phyloP scores from a whole-genome alignment of 495 filamentous ascomycete species.

The Aspergillus sclerotioniger region DNA sequence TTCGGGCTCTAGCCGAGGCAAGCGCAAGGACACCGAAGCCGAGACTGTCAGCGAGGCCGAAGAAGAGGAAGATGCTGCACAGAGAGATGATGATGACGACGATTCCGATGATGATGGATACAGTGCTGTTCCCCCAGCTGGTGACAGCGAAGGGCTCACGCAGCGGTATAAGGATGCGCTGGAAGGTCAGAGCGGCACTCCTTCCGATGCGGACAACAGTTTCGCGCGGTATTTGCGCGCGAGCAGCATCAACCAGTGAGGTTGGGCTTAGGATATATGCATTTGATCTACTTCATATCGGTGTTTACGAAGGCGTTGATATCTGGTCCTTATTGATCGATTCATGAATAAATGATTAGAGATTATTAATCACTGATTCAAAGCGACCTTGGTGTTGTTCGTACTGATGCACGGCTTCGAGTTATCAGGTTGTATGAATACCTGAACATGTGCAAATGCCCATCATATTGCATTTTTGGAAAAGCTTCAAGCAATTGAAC shows the following conservation, averaged over 20 bases:
- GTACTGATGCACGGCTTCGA: too few relatives aligned
- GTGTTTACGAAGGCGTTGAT: slow-evolving; percentile 17
- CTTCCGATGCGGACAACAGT: slow-evolving; percentile 44
- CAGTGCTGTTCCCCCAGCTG: slow-evolving; percentile 28
- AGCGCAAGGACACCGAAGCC: slow-evolving; percentile 28
- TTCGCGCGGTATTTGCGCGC: slow-evolving; percentile 49
- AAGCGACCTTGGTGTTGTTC: too few relatives aligned
- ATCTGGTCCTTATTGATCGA: background rate
- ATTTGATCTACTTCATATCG: slow-evolving; percentile 16
- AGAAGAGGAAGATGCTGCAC: slow-evolving; percentile 34
- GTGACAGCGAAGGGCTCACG: slow-evolving; percentile 40
- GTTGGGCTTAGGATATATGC: background rate
- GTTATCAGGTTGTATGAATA: too few relatives aligned
- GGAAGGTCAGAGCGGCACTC: slow-evolving; percentile 24
- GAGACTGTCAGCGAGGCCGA: slow-evolving; percentile 55
- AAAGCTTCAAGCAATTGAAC: too few relatives aligned
- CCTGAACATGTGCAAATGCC: too few relatives aligned
- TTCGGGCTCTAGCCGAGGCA: slow-evolving; percentile 41
- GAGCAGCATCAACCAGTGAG: slow-evolving; percentile 35
- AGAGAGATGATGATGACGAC: slow-evolving; percentile 28
- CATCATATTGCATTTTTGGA: too few relatives aligned
- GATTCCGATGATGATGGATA: slow-evolving; percentile 36
- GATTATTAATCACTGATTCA: background rate
- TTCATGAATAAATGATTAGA: slow-evolving; percentile 8
- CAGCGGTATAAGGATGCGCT: slow-evolving; percentile 48